Conservation (phyloP, 2,329 filamentous ascomycete genomes). For the Cryoendolithus antarcticus region DNA sequence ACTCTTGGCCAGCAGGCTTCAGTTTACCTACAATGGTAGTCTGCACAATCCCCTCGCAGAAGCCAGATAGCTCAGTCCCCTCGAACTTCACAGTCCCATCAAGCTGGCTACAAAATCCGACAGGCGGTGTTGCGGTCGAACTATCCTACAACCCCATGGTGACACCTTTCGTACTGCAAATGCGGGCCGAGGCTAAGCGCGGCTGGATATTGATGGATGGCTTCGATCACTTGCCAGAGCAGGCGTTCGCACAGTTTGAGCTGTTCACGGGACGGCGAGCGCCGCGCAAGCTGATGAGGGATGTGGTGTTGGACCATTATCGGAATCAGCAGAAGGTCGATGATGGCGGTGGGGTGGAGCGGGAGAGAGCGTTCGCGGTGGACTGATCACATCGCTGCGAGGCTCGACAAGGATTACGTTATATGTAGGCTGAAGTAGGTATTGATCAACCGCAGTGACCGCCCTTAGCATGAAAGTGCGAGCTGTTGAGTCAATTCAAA, state of each 20-base stretch:
- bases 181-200: slow-evolving; percentile 44
- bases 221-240: slow-evolving; percentile 62
- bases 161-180: slow-evolving; percentile 58
- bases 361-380: no score
- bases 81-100: slow-evolving; percentile 58
- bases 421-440: no score
- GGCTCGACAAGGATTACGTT: no score
- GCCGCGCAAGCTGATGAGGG: slow-evolving; percentile 58
- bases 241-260: slow-evolving; percentile 73
- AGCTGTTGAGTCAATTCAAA: no score
- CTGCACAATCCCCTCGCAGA: slow-evolving; percentile 62
- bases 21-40: slow-evolving; percentile 60
- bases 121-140: slow-evolving; percentile 65
- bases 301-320: slow-evolving; percentile 39
- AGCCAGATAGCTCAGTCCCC: slow-evolving; percentile 47
- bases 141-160: slow-evolving; percentile 59
- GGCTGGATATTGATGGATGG: slow-evolving; percentile 69
- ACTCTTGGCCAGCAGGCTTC: slow-evolving; percentile 52
- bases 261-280: slow-evolving; percentile 64
- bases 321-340: slow-evolving; percentile 3
- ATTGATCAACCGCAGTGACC: no score
- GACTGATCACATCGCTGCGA: no score
- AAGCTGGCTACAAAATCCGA: slow-evolving; percentile 59
- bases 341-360: no score
- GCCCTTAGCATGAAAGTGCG: no score